Base-by-base conservation (phyloP, 441 rosid species). In the Croton setiger region DNA sequence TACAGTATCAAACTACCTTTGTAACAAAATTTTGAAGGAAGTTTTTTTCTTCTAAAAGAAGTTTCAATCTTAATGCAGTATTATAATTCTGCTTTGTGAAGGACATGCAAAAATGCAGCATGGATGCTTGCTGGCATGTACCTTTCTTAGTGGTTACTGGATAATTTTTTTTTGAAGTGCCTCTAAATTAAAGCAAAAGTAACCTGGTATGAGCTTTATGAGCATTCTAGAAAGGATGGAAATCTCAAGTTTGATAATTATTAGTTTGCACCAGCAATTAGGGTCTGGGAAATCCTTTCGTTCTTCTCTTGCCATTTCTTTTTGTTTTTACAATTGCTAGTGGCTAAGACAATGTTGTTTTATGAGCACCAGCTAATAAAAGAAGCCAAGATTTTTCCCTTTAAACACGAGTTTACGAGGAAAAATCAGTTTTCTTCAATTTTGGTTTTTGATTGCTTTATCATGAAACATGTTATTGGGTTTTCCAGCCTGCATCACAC, bases 401-500 rank as follows among this genome's bases (percentile, higher is more conserved):
- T 55, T 60, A 4, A 60, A n/a, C 20, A 15, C 36, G 35, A 35
- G 3, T 11, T 63, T 31, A 17, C 15, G 9, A 39, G 61, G 10
- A 17, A 18, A 49, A 58, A 39, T 7, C 43, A 60, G 43, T 20
- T 67, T 52, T 20, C 23, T 35, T 18, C 10, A n/a, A 7, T 49
- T 21, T 49, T 49, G 17, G 47, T 53, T 7, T 15, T 58, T 21
- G 44, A 31, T 66, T 14, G 66, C 54, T 59, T 58, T 53, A 63
- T 7, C 33, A 20, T 36, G 36, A 59, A 48, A 58, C 48, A 52
- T 49, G 52, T 20, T 43, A 20, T 35, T 64, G 44, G 63, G 23
- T 54, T 52, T 13, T 11, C 33, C 11, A 3, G 44, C 57, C 14
- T 17, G 45, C 27, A n/a, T 66, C 20, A 1, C 48, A 20, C 3